These are phyloP conservation scores for Sapria himalayana DNA, from an alignment of 345 rosid species.

Conservation along the genomic window DNA sequence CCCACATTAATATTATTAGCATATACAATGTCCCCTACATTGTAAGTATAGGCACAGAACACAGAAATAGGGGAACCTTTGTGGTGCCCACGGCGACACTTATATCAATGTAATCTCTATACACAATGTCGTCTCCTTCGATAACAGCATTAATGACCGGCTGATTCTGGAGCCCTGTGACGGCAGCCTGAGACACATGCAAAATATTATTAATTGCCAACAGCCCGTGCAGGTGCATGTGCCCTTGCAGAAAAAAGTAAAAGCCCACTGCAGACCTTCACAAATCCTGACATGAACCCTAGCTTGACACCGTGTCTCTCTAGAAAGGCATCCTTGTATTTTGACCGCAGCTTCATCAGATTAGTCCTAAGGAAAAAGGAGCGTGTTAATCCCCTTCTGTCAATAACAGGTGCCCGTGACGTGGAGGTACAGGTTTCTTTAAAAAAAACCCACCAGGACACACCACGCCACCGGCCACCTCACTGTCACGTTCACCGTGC, in stretches of 20 bases:
- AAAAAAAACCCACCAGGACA: too few species aligned
- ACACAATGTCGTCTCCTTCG: conserved; percentile 93
- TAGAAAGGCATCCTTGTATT: conserved; percentile 82
- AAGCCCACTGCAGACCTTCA: conserved; percentile 38
- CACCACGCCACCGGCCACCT: too few species aligned
- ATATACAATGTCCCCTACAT: neutral
- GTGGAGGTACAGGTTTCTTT: too few species aligned
- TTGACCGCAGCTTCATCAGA: conserved; percentile 91
- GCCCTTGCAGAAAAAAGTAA: neutral
- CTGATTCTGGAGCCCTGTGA: conserved; percentile 85
- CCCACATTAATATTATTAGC: neutral
- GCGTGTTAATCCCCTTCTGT: too few species aligned
- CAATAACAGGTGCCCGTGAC: too few species aligned
- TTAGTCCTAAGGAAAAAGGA: conserved; percentile 51
- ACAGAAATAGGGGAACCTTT: conserved; percentile 29
- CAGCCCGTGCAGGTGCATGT: neutral
- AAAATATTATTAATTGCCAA: too few species aligned
- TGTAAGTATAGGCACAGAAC: neutral
- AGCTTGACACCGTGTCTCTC: conserved; percentile 96
- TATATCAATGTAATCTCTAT: conserved; percentile 83
- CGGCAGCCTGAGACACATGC: conserved; percentile 54
- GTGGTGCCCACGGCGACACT: conserved; percentile 89
- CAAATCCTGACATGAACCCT: conserved; percentile 95
- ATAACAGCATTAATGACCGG: conserved; percentile 95
- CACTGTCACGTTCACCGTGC: too few species aligned